Conservation (phyloP, 768 basidiomycete genomes). For the Tricholoma flavovirens region DNA sequence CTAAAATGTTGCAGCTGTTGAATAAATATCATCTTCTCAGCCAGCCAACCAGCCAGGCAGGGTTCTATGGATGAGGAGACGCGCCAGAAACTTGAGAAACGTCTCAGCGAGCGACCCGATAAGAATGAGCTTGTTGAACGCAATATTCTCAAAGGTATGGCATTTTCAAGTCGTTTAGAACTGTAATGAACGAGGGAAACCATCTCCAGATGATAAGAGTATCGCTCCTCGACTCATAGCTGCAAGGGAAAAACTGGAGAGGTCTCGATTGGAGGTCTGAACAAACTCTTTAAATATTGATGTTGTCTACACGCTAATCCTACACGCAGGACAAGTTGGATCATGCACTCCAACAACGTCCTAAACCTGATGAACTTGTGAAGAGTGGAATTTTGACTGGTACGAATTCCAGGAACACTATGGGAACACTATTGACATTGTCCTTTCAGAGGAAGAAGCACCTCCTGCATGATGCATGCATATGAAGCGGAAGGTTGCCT, state of each 20-base stretch:
- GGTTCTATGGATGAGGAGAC: constrained; percentile 22
- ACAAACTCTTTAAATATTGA: not conserved
- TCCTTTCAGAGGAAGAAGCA: constrained; percentile 19
- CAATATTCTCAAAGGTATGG: constrained; percentile 62
- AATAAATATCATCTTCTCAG: not conserved
- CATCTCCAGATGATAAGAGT: constrained; percentile 48
- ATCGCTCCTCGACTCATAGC: constrained; percentile 58
- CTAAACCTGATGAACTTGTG: constrained; percentile 56
- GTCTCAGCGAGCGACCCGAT: constrained; percentile 48
- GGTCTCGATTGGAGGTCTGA: constrained; percentile 58
- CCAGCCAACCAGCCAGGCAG: constrained; percentile 4
- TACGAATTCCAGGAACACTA: constrained; percentile 2
- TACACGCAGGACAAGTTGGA: constrained; percentile 53
- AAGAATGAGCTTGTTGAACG: constrained; percentile 57
- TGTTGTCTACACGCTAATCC: not conserved
- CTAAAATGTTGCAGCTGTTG: not conserved
- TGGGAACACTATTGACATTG: not conserved
- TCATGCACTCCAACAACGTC: constrained; percentile 51
- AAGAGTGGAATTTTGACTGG: constrained; percentile 55
- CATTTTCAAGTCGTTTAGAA: not conserved
- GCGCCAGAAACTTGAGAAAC: constrained; percentile 44
- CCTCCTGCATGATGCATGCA: constrained; percentile 8
- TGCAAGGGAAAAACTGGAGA: constrained; percentile 50
- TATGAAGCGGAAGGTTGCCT: not conserved
- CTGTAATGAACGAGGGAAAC: not conserved